Evolutionary conservation across 495 filamentous ascomycete genomes (phyloP).

Genomic region (Parmelia sp.): DNA sequence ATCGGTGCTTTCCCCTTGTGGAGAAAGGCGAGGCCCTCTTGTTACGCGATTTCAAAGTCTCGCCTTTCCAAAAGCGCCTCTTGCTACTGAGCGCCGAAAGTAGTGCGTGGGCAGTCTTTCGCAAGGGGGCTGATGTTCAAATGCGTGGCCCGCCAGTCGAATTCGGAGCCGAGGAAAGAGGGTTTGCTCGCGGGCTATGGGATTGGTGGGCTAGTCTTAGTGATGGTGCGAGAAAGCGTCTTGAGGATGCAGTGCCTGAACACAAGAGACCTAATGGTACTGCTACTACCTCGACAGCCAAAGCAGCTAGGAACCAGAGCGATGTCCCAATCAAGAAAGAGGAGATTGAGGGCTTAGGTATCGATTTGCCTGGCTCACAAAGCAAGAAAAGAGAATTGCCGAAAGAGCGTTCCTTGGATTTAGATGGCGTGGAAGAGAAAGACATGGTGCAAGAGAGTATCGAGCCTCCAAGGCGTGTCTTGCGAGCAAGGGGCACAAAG

Average conservation of each 20-base stretch:
- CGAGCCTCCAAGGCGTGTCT: conserved; percentile 15
- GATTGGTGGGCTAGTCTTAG: conserved; percentile 43
- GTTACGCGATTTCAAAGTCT: conserved; percentile 66
- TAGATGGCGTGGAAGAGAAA: conserved; percentile 31
- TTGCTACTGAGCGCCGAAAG: conserved; percentile 44
- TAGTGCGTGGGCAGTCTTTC: conserved; percentile 63
- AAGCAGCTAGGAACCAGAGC: conserved; percentile 37
- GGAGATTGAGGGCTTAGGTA: conserved; percentile 32
- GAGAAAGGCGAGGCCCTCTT: conserved; percentile 68
- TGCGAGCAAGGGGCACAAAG: conserved; percentile 13
- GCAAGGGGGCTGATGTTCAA: conserved; percentile 39
- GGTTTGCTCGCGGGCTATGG: conserved; percentile 49
- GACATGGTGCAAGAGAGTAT: conserved; percentile 19
- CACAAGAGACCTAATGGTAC: conserved; percentile 32
- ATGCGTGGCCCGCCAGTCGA: conserved; percentile 61
- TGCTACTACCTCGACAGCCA: conserved; percentile 31
- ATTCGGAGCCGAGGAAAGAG: conserved; percentile 51
- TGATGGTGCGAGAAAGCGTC: conserved; percentile 28
- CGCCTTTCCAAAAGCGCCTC: conserved; percentile 40
- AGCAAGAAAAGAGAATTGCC: conserved; percentile 17
- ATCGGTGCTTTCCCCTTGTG: conserved; percentile 61
- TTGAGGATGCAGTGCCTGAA: conserved; percentile 25
- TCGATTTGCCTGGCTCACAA: conserved; percentile 34
- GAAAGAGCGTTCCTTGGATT: conserved; percentile 5
- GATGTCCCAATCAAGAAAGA: conserved; percentile 37